phyloP scores from a whole-genome alignment of 352 stramenopile species.

The Achlya hypogyna region DNA sequence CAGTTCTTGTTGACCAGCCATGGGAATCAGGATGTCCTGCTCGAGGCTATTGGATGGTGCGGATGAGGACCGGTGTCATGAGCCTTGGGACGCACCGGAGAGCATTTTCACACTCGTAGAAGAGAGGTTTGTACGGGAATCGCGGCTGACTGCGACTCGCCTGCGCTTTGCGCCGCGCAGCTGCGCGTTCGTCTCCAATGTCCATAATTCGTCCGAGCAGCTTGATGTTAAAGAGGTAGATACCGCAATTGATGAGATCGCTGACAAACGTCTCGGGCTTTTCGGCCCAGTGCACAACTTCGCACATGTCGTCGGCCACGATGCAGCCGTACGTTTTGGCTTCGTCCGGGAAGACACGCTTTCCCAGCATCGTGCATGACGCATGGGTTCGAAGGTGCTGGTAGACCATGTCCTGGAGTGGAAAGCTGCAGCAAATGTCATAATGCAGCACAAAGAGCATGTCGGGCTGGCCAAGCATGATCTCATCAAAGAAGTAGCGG shows the following conservation, averaged over 20 bases:
- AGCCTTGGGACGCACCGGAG: constrained; percentile 33
- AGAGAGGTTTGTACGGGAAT: constrained; percentile 68
- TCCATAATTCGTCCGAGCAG: constrained; percentile 70
- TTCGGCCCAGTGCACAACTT: constrained; percentile 85
- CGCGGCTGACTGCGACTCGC: constrained; percentile 24
- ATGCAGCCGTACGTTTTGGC: constrained; percentile 84
- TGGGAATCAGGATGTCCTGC: constrained; percentile 74
- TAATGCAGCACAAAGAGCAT: constrained; percentile 80
- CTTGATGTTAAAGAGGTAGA: constrained; percentile 80
- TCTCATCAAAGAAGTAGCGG: constrained; percentile 78
- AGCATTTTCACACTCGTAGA: constrained; percentile 79
- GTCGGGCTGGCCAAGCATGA: constrained; percentile 58
- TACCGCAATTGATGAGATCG: constrained; percentile 86
- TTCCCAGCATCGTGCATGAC: constrained; percentile 72
- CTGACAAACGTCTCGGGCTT: constrained; percentile 86
- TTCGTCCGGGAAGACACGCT: constrained; percentile 83
- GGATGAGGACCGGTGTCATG: too few relatives aligned
- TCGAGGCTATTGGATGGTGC: constrained; percentile 53
- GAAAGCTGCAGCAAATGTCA: constrained; percentile 83
- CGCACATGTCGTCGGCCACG: constrained; percentile 62
- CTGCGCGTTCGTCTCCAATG: constrained; percentile 67
- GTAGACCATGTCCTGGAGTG: constrained; percentile 84
- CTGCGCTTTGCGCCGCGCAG: constrained; percentile 60
- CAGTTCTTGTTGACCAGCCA: constrained; percentile 61
- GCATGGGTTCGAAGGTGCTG: constrained; percentile 60